Evolutionary conservation across 2,329 filamentous ascomycete genomes (phyloP).

Genomic region (Aspergillus pseudotamarii): DNA sequence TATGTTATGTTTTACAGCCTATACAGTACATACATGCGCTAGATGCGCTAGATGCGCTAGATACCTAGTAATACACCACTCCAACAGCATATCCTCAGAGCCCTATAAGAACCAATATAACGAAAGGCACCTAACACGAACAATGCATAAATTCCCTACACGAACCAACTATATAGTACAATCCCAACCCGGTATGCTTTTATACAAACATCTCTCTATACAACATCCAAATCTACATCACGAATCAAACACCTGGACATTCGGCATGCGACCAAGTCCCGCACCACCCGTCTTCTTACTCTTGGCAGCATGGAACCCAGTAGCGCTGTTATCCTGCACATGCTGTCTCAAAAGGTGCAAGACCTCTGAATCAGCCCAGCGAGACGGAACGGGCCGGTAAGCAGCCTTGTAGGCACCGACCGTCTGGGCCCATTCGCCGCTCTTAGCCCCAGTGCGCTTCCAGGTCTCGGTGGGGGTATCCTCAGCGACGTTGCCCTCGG

Average conservation of each 20-base stretch:
- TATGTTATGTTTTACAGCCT: neutral
- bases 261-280: conserved; percentile 53
- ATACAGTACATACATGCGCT: neutral
- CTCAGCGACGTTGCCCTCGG: conserved; percentile 47
- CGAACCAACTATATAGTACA: neutral
- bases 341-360: conserved; percentile 76
- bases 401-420: conserved; percentile 91
- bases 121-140: neutral
- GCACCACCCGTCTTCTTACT: conserved; percentile 40
- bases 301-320: conserved; percentile 42
- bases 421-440: conserved; percentile 95
- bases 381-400: conserved; percentile 82
- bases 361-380: conserved; percentile 85
- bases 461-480: conserved; percentile 48
- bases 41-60: too few relatives aligned
- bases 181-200: neutral
- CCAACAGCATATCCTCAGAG: neutral
- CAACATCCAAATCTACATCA: neutral
- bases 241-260: conserved; percentile 46
- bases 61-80: neutral
- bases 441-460: conserved; percentile 56
- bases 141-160: neutral
- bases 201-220: neutral
- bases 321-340: conserved; percentile 70
- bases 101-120: neutral